Conservation (phyloP, 768 basidiomycete genomes). For the Aureoboletus auriporus region DNA sequence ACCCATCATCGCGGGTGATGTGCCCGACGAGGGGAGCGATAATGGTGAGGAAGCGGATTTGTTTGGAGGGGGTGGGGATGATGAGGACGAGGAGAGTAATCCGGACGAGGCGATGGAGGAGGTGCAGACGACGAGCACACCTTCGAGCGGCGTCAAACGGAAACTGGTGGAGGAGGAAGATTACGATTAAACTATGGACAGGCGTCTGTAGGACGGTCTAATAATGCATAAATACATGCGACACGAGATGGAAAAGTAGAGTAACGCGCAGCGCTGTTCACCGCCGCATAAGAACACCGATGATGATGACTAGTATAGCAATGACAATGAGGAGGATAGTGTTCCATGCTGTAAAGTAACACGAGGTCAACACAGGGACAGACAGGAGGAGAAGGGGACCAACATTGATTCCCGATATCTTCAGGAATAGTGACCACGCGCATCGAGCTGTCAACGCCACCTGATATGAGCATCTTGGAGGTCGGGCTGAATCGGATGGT, state of each 20-base stretch:
- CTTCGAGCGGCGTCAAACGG: constrained; percentile 67
- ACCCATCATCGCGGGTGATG: constrained; percentile 32
- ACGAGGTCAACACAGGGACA: constrained; percentile 29
- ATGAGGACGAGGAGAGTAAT: constrained; percentile 60
- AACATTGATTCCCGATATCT: constrained; percentile 48
- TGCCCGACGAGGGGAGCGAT: constrained; percentile 64
- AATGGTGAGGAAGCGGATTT: constrained; percentile 72
- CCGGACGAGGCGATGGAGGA: constrained; percentile 75
- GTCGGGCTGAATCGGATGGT: constrained; percentile 84
- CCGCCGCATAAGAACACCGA: constrained; percentile 39
- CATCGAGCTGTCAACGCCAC: constrained; percentile 86
- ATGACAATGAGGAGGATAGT: constrained; percentile 38
- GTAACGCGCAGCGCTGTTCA: background rate
- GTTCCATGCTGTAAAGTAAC: constrained; percentile 33
- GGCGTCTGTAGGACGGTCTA: constrained; percentile 17
- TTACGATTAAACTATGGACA: constrained; percentile 53
- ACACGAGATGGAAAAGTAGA: background rate
- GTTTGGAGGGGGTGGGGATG: constrained; percentile 67
- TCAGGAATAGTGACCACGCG: constrained; percentile 75
- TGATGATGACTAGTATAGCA: constrained; percentile 38
- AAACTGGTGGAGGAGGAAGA: constrained; percentile 86
- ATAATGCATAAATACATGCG: constrained; percentile 26
- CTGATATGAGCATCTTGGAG: constrained; percentile 77
- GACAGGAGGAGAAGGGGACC: constrained; percentile 28
- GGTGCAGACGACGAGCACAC: constrained; percentile 49